Evolutionary conservation across 73 alveolate genomes (phyloP), one percentile per base, ranked within the genome.

Genomic region (Uronychia setigera): DNA sequence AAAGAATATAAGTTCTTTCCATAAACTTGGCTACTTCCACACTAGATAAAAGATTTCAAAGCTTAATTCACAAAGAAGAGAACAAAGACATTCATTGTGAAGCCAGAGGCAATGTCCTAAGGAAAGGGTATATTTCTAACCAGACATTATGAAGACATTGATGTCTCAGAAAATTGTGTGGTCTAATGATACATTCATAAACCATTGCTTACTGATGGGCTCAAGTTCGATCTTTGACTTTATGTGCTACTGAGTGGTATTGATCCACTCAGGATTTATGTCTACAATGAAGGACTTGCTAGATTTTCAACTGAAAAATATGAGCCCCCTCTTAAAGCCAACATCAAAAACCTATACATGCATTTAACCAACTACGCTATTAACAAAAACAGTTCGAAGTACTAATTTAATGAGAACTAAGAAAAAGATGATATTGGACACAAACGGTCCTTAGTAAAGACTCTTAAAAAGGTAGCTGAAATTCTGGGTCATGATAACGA

Each of bases 71-170:
- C 33, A 5, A 89, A 89, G 58, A 88, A 90, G 60, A 90, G 91
- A 46, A 81, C 84, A 29, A 88, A 81, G 79, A 83, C 85, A 58
- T 96, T 93, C 94, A 97, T 46, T 19, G 98, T 97, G 26, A 97
- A 97, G 85, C 99, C 99, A 0, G 99, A 95, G 32, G 98, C 98
- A 31, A 89, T 91, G 86, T 90, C 97, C 82, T 80, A 97, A 60
- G 99, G 99, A 5, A 97, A 95, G 92, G 99, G 99, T 26, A 97
- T 97, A 31, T 97, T 97, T 84, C 87, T 97, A 28, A 97, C 96
- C 9, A 85, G 97, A 81, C 88, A 90, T 34, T 80, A 95, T 1
- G 96, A 96, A 46, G 96, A 95, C 31, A 95, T 97, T 11, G 95
- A 96, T 75, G 93, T 94, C 59, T 83, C 84, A 58, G 99, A 97